A percentile compares a stretch with the other conserved stretches of the same genome.
These are phyloP conservation scores for Fusarium irregulare DNA, from an alignment of 2,329 filamentous ascomycete genomes.

Conservation along the genomic window DNA sequence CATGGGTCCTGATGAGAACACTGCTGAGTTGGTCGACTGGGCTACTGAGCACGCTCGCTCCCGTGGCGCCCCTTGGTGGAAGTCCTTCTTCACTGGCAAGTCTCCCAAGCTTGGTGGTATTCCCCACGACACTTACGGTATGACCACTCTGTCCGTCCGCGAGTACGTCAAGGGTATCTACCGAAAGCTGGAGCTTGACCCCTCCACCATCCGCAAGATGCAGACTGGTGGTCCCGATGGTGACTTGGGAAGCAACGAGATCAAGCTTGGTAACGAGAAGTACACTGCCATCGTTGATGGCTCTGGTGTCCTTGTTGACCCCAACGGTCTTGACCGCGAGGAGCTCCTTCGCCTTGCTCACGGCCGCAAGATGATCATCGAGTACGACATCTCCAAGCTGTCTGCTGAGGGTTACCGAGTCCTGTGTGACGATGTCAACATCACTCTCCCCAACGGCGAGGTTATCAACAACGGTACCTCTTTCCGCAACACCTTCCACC, in stretches of 20 bases:
- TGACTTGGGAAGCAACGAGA: slow-evolving; percentile 97
- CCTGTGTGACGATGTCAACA: slow-evolving; percentile 88
- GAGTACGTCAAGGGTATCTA: slow-evolving; percentile 98
- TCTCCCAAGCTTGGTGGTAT: slow-evolving; percentile 96
- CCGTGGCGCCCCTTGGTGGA: slow-evolving; percentile 97
- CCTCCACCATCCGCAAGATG: slow-evolving; percentile 87
- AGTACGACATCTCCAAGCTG: slow-evolving; percentile 87
- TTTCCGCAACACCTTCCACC: slow-evolving; percentile 98
- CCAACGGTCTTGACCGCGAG: slow-evolving; percentile 84
- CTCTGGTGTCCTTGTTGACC: slow-evolving; percentile 92
- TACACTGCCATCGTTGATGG: slow-evolving; percentile 97
- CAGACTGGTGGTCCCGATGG: slow-evolving; percentile 98
- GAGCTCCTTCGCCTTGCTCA: slow-evolving; percentile 89
- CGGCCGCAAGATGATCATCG: slow-evolving; percentile 86
- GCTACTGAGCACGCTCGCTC: slow-evolving; percentile 93
- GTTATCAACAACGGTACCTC: slow-evolving; percentile 88
- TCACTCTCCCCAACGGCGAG: slow-evolving; percentile 90
- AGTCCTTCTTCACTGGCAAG: slow-evolving; percentile 99
- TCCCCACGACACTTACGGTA: slow-evolving; percentile 94
- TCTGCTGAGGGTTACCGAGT: slow-evolving; percentile 91
- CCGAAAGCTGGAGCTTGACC: slow-evolving; percentile 91
- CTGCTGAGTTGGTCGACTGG: slow-evolving; percentile 96
- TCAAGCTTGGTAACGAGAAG: slow-evolving; percentile 93
- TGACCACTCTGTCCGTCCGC: slow-evolving; percentile 96
- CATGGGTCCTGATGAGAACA: slow-evolving; percentile 99